phyloP scores from a whole-genome alignment of 306 rosid genomes.

The Acacia acuminata region DNA sequence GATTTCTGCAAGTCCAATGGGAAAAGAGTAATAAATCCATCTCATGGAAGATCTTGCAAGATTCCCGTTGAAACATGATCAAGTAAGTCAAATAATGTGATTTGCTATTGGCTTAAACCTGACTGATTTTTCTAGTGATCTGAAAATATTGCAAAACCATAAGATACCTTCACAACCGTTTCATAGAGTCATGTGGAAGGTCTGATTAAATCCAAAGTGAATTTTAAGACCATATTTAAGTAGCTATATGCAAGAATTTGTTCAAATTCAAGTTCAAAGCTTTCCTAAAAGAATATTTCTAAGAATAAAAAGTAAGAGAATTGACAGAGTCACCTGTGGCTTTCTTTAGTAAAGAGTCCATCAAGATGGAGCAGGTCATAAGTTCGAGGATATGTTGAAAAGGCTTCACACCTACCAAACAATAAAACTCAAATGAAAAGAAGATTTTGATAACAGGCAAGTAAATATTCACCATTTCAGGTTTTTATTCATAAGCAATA shows the following conservation, averaged over 20 bases:
- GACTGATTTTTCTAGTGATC: not conserved
- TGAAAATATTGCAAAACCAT: too few relatives aligned
- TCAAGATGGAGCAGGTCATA: slow-evolving; percentile 96
- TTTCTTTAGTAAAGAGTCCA: slow-evolving; percentile 87
- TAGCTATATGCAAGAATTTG: not conserved
- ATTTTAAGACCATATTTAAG: not conserved
- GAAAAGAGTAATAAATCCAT: not conserved
- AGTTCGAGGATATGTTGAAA: slow-evolving; percentile 96
- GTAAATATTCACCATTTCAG: not conserved
- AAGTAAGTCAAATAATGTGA: not conserved
- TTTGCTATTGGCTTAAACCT: not conserved
- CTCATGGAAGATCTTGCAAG: not conserved
- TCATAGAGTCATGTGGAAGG: not conserved
- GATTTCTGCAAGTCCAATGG: not conserved
- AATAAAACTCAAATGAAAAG: slow-evolving; percentile 31
- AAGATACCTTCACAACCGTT: not conserved
- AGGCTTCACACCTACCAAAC: slow-evolving; percentile 92
- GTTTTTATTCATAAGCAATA: not conserved
- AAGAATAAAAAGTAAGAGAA: not conserved
- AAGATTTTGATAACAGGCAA: not conserved
- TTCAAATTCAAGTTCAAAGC: not conserved
- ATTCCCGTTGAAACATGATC: slow-evolving; percentile 26
- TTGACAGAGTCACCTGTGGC: slow-evolving; percentile 70
- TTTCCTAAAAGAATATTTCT: not conserved
- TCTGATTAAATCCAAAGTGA: not conserved